These are phyloP conservation scores for Kodamaea sagamina DNA, from an alignment of 805 yeast genomes.

Conservation along the genomic window DNA sequence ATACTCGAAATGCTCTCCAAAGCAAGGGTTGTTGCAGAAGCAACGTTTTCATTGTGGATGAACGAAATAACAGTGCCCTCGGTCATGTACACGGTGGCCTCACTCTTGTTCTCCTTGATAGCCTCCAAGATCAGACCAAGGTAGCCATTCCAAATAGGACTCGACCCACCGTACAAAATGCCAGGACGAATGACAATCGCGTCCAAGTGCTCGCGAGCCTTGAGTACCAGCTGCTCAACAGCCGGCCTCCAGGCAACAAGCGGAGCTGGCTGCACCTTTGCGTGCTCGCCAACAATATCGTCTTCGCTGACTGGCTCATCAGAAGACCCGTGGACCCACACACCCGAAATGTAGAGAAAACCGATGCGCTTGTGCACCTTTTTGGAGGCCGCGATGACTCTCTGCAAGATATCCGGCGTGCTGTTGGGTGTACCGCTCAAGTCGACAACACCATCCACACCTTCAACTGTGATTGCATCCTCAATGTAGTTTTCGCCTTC, in stretches of 20 bases:
- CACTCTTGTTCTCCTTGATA: not conserved
- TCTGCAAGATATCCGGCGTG: constrained; percentile 1
- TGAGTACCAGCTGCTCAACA: constrained; percentile 4
- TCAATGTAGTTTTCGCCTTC: not conserved
- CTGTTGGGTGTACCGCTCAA: constrained; percentile 1
- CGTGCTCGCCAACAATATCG: not conserved
- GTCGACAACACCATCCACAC: not conserved
- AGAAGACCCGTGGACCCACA: constrained; percentile 11
- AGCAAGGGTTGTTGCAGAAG: not conserved
- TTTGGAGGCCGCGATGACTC: not conserved
- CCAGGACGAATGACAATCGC: constrained; percentile 10
- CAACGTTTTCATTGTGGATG: not conserved
- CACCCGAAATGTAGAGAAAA: constrained; percentile 9
- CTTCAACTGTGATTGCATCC: not conserved
- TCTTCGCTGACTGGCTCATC: constrained; percentile 5
- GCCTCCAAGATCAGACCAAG: constrained; percentile 6
- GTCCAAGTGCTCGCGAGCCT: constrained; percentile 1
- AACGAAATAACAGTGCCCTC: not conserved
- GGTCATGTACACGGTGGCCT: not conserved
- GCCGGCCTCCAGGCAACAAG: constrained; percentile 8
- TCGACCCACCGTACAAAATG: constrained; percentile 5
- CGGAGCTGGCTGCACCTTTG: not conserved
- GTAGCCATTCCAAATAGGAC: constrained; percentile 7
- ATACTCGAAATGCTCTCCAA: not conserved
- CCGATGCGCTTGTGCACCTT: not conserved